Evolutionary conservation across 2,329 filamentous ascomycete species (phyloP).

Genomic region (Cordyceps fumosorosea): DNA sequence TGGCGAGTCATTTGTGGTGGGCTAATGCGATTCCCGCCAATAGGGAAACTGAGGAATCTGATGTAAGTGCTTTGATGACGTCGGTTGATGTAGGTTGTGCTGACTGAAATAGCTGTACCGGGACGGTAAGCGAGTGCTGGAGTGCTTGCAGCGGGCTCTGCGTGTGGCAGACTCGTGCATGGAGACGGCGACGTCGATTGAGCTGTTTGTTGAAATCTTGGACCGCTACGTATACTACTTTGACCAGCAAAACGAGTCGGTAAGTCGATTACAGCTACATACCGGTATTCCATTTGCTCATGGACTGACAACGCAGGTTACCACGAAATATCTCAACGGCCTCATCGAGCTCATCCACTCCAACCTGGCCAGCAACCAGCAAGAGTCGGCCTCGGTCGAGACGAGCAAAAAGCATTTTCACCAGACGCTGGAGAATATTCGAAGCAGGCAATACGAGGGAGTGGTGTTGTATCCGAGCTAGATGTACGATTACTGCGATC

Average conservation of each 20-base stretch:
- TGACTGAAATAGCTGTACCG: conserved; percentile 69
- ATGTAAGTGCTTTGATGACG: conserved; percentile 45
- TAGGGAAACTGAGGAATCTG: conserved; percentile 73
- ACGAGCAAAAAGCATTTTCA: conserved; percentile 90
- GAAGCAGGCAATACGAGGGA: conserved; percentile 85
- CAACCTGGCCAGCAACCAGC: conserved; percentile 79
- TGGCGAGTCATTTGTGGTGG: conserved; percentile 98
- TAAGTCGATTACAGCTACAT: conserved; percentile 27
- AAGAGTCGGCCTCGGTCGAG: conserved; percentile 76
- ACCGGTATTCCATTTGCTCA: not conserved
- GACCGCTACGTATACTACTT: conserved; percentile 99
- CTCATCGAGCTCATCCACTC: conserved; percentile 97
- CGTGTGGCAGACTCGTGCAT: conserved; percentile 97
- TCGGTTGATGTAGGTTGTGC: not conserved
- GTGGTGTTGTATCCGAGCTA: conserved; percentile 63
- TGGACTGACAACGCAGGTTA: conserved; percentile 50
- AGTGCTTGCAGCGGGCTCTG: conserved; percentile 90
- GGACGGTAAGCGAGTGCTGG: conserved; percentile 92
- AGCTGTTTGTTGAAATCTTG: conserved; percentile 96
- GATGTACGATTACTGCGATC: conserved; percentile 3
- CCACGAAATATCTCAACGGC: conserved; percentile 95
- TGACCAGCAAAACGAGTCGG: conserved; percentile 97
- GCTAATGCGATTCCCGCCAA: conserved; percentile 73
- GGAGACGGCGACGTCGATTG: conserved; percentile 95
- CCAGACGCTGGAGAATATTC: conserved; percentile 90